A percentile compares a stretch with the other conserved stretches of the same genome.
phyloP scores from a whole-genome alignment of 805 yeast species.

The Hermanozyma aechmeae region DNA sequence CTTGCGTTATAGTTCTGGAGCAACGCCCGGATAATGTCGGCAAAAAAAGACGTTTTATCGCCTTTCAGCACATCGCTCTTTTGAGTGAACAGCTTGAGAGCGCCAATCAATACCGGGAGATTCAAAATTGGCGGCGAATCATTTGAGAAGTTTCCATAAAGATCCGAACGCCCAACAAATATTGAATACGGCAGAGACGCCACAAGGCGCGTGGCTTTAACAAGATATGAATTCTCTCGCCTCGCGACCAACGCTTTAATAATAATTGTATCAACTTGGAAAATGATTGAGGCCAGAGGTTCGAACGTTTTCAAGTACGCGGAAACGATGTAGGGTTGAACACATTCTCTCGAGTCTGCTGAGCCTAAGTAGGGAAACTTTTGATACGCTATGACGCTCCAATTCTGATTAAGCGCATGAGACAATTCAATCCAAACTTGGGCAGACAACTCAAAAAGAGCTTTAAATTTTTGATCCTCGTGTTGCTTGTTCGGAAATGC shows the following conservation, averaged over 20 bases:
- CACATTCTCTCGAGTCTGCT: constrained; percentile 24
- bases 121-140: too few relatives aligned
- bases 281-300: constrained; percentile 6
- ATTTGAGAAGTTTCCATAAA: too few relatives aligned
- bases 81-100: too few relatives aligned
- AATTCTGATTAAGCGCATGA: constrained; percentile 10
- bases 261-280: constrained; percentile 10
- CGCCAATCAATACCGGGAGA: too few relatives aligned
- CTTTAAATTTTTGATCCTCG: constrained; percentile 11
- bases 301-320: constrained; percentile 15
- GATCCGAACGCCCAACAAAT: too few relatives aligned
- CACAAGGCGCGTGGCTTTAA: too few relatives aligned
- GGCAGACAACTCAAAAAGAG: constrained; percentile 18
- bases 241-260: constrained; percentile 17
- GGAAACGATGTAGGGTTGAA: constrained; percentile 17
- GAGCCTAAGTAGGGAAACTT: constrained; percentile 32
- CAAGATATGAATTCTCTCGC: too few relatives aligned
- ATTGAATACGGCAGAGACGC: too few relatives aligned
- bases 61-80: not conserved
- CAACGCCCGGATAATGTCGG: constrained; percentile 8
- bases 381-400: constrained; percentile 30
- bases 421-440: constrained; percentile 17
- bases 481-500: constrained; percentile 10
- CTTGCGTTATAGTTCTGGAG: constrained; percentile 16
- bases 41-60: constrained; percentile 8